These are phyloP conservation scores for Entamoeba histolytica DNA, from an alignment of 208 protist species.

Conservation along the genomic window DNA sequence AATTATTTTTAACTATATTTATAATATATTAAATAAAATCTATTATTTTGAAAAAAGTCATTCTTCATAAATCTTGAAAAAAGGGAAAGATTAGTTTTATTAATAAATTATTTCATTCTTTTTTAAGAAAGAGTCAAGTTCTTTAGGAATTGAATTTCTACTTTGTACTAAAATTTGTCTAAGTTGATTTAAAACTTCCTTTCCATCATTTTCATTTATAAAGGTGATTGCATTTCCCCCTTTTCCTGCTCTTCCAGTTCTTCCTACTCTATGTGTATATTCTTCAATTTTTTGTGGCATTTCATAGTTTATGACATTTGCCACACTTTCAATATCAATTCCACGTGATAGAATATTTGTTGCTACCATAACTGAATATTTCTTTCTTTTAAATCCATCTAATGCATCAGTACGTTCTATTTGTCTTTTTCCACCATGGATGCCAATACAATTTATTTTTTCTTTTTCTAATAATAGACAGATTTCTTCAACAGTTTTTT, in stretches of 20 bases:
- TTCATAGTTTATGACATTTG: not conserved
- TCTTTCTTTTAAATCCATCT: not conserved
- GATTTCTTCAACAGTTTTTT: not conserved
- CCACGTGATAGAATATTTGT: not conserved
- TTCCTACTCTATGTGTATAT: slow-evolving; percentile 97
- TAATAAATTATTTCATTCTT: no score
- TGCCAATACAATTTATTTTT: not conserved
- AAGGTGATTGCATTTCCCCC: no score
- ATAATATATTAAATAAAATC: no score
- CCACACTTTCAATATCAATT: not conserved
- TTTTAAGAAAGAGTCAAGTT: no score
- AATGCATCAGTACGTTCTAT: not conserved
- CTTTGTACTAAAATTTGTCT: no score
- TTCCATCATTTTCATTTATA: no score
- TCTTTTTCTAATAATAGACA: not conserved
- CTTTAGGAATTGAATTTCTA: no score
- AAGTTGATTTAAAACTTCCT: no score
- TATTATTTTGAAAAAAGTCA: no score
- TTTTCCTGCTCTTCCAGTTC: slow-evolving; percentile 72
- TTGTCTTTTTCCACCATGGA: slow-evolving; percentile 2
- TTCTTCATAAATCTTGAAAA: no score
- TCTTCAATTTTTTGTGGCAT: slow-evolving; percentile 72
- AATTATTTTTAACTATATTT: no score
- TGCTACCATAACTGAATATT: not conserved
- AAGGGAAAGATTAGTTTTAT: no score